Conservation (phyloP, 768 basidiomycete species). For the Exidia glandulosa region DNA sequence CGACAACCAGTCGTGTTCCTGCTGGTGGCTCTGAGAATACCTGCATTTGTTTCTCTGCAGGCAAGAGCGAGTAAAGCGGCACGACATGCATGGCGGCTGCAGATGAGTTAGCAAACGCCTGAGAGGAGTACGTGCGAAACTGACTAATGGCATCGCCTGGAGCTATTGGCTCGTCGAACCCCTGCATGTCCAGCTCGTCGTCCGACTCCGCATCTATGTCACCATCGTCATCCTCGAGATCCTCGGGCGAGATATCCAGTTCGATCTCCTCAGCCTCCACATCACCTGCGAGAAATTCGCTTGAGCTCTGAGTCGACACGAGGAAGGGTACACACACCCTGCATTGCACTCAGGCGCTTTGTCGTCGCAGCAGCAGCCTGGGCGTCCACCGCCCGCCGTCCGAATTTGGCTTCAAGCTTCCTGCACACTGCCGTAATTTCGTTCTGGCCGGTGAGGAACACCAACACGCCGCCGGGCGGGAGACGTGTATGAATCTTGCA, state of each 20-base stretch:
- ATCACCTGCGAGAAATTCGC: slow-evolving; percentile 35
- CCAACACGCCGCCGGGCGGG: slow-evolving; percentile 85
- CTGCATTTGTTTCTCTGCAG: slow-evolving; percentile 90
- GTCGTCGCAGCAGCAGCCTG: slow-evolving; percentile 17
- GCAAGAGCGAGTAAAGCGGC: slow-evolving; percentile 83
- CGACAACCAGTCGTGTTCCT: slow-evolving; percentile 77
- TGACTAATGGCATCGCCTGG: background rate
- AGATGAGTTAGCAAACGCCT: background rate
- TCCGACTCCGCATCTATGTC: background rate
- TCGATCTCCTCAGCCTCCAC: slow-evolving; percentile 77
- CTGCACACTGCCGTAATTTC: slow-evolving; percentile 83
- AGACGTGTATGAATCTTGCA: slow-evolving; percentile 85
- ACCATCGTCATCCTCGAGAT: slow-evolving; percentile 37
- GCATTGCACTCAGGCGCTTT: background rate
- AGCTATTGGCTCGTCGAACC: slow-evolving; percentile 11
- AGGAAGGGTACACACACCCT: background rate
- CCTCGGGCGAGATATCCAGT: slow-evolving; percentile 50
- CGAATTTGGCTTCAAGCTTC: slow-evolving; percentile 69
- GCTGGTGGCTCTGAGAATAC: slow-evolving; percentile 81
- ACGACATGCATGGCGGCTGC: slow-evolving; percentile 89
- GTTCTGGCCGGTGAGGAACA: slow-evolving; percentile 92
- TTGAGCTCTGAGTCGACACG: background rate
- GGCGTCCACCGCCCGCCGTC: slow-evolving; percentile 48
- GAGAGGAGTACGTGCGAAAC: background rate
- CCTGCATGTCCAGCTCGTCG: slow-evolving; percentile 25